Conservation (phyloP, 306 rosid genomes). For the Quercus robur region DNA sequence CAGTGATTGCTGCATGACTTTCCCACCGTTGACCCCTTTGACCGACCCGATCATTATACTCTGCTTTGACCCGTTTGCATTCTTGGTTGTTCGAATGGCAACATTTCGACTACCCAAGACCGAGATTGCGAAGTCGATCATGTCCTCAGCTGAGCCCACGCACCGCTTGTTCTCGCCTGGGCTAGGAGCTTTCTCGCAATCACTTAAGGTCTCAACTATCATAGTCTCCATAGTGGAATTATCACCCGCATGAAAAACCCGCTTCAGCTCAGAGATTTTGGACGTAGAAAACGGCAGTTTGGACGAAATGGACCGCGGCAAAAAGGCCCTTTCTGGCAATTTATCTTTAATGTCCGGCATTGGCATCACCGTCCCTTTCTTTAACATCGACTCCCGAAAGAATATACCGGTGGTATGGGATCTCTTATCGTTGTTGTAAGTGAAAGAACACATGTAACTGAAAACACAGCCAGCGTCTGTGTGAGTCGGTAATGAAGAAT, state of each 20-base stretch:
- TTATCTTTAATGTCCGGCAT: constrained; percentile 83
- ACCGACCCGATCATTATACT: too few species aligned
- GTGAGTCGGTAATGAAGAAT: neutral
- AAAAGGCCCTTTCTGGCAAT: constrained; percentile 87
- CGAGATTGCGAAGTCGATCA: too few species aligned
- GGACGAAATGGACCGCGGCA: constrained; percentile 67
- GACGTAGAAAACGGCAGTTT: constrained; percentile 80
- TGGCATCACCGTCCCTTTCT: constrained; percentile 67
- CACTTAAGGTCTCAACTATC: constrained; percentile 46
- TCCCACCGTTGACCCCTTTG: constrained; percentile 48
- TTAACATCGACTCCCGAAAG: constrained; percentile 74
- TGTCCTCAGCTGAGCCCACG: constrained; percentile 68
- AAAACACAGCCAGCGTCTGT: too few species aligned
- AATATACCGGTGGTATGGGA: constrained; percentile 57
- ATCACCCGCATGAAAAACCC: constrained; percentile 63
- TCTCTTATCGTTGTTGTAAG: too few species aligned
- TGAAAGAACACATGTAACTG: fast-evolving
- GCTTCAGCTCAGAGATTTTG: constrained; percentile 50
- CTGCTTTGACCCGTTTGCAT: too few species aligned
- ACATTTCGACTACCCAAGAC: too few species aligned
- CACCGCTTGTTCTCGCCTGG: constrained; percentile 86
- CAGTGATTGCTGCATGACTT: constrained; percentile 60
- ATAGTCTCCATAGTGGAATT: constrained; percentile 79
- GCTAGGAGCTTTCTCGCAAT: constrained; percentile 73
- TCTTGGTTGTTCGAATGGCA: too few species aligned